Evolutionary conservation across 2,329 filamentous ascomycete species (phyloP).

Genomic region (Pyricularia pennisetigena): DNA sequence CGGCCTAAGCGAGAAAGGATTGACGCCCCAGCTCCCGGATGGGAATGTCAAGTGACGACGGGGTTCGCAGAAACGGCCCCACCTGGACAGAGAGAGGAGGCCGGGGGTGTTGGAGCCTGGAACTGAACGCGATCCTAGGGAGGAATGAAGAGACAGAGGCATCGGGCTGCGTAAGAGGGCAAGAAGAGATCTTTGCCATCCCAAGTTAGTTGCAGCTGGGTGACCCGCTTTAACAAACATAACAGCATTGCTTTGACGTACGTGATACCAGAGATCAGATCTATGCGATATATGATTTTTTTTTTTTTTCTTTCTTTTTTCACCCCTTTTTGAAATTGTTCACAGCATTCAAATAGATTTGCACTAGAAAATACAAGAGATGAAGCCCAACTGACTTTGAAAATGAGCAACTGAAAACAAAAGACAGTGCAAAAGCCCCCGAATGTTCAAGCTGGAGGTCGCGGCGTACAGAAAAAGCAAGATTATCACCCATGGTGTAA

Average conservation of each 20-base stretch:
- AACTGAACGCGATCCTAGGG: neutral
- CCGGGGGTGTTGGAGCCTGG: neutral
- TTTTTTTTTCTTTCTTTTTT: too few relatives aligned
- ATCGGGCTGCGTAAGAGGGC: neutral
- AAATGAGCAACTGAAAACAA: neutral
- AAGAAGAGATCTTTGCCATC: neutral
- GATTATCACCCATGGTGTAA: neutral
- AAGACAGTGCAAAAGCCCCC: neutral
- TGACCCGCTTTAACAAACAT: too few relatives aligned
- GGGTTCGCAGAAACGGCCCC: neutral
- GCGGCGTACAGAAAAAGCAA: neutral
- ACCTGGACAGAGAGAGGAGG: too few relatives aligned
- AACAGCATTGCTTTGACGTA: too few relatives aligned
- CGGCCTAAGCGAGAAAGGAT: neutral
- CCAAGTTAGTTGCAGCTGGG: too few relatives aligned
- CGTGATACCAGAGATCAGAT: neutral
- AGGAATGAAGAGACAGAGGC: neutral
- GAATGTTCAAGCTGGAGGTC: neutral
- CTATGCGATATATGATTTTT: neutral
- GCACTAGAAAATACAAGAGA: neutral
- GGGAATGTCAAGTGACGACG: neutral
- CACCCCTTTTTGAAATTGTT: too few relatives aligned
- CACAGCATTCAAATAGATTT: neutral
- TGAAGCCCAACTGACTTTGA: neutral
- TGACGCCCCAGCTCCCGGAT: neutral